Evolutionary conservation across 176 grass and related monocot genomes (phyloP).

Genomic region (Eleusine coracana): DNA sequence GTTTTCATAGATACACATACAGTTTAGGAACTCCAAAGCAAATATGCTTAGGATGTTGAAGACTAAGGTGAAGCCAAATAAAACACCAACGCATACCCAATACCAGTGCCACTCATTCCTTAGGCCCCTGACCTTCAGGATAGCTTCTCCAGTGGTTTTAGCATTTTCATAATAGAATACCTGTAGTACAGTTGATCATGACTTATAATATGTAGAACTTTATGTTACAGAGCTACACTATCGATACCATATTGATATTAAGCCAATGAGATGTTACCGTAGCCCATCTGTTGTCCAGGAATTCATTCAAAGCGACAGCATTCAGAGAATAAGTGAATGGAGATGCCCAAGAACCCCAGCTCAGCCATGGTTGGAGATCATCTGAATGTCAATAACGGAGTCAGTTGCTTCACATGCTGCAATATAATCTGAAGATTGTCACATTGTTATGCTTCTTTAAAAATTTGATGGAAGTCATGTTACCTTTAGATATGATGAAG

Average conservation of each 20-base stretch:
- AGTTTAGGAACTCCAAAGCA: slow-evolving; percentile 67
- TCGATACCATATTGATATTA: neutral
- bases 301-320: slow-evolving; percentile 63
- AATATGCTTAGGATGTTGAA: slow-evolving; percentile 89
- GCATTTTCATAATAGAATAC: slow-evolving; percentile 58
- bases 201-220: too few species aligned
- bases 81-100: slow-evolving; percentile 69
- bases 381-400: slow-evolving; percentile 23
- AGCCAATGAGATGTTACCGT: slow-evolving; percentile 51
- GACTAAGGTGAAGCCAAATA: slow-evolving; percentile 69
- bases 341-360: slow-evolving; percentile 66
- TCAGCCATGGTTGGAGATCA: slow-evolving; percentile 65
- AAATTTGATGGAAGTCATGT: slow-evolving; percentile 28
- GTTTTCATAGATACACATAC: slow-evolving; percentile 48
- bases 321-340: slow-evolving; percentile 73
- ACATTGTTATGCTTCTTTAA: slow-evolving; percentile 11
- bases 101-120: slow-evolving; percentile 73
- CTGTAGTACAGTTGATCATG: neutral
- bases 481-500: slow-evolving; percentile 86
- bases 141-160: slow-evolving; percentile 70
- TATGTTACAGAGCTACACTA: neutral
- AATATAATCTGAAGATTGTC: too few species aligned
- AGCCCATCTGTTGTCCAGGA: slow-evolving; percentile 86
- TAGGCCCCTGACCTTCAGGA: slow-evolving; percentile 74
- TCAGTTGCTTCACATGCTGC: neutral